phyloP scores from a whole-genome alignment of 2,329 filamentous ascomycete species.

The Ascochyta rabiei region DNA sequence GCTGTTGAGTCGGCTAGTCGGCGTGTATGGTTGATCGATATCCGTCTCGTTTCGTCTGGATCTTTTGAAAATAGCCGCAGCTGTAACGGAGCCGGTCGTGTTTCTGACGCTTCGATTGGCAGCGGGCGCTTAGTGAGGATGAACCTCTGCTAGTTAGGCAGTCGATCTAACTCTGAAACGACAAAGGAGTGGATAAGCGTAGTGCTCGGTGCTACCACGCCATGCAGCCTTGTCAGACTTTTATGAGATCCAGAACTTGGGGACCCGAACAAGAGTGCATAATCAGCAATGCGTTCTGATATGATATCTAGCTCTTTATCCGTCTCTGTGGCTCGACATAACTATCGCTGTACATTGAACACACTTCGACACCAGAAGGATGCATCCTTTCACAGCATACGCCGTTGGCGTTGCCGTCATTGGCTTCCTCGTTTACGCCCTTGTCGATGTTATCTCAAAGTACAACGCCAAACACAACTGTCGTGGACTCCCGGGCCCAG shows the following conservation, averaged over 20 bases:
- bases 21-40: neutral
- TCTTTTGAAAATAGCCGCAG: neutral
- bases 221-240: slow-evolving; percentile 16
- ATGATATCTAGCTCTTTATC: slow-evolving; percentile 26
- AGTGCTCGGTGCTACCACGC: neutral
- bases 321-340: slow-evolving; percentile 6
- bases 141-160: neutral
- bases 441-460: slow-evolving; percentile 43
- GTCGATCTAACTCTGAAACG: neutral
- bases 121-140: neutral
- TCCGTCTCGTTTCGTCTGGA: neutral
- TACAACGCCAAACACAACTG: slow-evolving; percentile 47
- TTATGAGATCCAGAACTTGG: slow-evolving; percentile 23
- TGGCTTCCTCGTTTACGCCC: slow-evolving; percentile 44
- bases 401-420: slow-evolving; percentile 46
- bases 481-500: slow-evolving; percentile 50
- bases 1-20: slow-evolving; percentile 10
- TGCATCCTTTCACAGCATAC: slow-evolving; percentile 52
- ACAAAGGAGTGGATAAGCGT: neutral
- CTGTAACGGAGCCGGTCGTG: neutral
- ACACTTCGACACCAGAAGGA: slow-evolving; percentile 14
- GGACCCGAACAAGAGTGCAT: slow-evolving; percentile 28
- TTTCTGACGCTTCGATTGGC: neutral
- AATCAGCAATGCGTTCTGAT: slow-evolving; percentile 3
- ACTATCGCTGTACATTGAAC: slow-evolving; percentile 1